phyloP scores from a whole-genome alignment of 352 stramenopile genomes.

The Globisporangium iwayamae region DNA sequence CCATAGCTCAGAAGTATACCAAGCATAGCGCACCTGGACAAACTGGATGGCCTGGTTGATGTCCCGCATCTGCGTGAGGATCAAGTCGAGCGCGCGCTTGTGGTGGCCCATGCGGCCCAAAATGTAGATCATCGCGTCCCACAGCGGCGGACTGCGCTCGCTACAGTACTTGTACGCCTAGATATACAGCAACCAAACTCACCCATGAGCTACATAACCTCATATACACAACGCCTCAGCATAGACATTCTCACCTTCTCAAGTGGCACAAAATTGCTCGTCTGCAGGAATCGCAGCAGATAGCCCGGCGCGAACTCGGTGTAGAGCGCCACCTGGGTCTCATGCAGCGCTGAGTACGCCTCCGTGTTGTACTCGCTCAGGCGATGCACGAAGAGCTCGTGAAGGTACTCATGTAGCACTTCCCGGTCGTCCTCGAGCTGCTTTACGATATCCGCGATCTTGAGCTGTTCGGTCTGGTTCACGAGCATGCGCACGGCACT shows the following conservation, averaged over 20 bases:
- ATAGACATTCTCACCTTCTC: conserved; percentile 49
- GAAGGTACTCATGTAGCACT: conserved; percentile 69
- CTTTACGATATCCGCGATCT: conserved; percentile 71
- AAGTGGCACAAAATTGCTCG: conserved; percentile 75
- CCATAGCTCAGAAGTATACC: background rate
- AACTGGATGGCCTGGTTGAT: conserved; percentile 85
- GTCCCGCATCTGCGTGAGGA: conserved; percentile 75
- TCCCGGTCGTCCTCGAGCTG: conserved; percentile 70
- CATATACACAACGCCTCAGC: background rate
- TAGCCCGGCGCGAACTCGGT: conserved; percentile 56
- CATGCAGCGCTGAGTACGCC: conserved; percentile 65
- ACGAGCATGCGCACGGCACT: conserved; percentile 76
- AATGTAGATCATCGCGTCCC: conserved; percentile 88
- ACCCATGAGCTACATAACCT: background rate
- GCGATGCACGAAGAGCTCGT: conserved; percentile 69
- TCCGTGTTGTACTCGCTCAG: conserved; percentile 78
- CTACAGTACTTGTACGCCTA: conserved; percentile 81
- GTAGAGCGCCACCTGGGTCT: conserved; percentile 75
- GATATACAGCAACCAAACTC: background rate
- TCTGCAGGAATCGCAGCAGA: conserved; percentile 77
- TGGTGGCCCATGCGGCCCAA: conserved; percentile 83
- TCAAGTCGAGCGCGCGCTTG: conserved; percentile 80
- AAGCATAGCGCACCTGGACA: conserved; percentile 37
- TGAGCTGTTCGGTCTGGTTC: conserved; percentile 76
- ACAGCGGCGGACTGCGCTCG: conserved; percentile 63